Evolutionary conservation across 1,139 yeast genomes (phyloP), one percentile per base, ranked within the genome.

Genomic region (Suhomyces bolitotheri): DNA sequence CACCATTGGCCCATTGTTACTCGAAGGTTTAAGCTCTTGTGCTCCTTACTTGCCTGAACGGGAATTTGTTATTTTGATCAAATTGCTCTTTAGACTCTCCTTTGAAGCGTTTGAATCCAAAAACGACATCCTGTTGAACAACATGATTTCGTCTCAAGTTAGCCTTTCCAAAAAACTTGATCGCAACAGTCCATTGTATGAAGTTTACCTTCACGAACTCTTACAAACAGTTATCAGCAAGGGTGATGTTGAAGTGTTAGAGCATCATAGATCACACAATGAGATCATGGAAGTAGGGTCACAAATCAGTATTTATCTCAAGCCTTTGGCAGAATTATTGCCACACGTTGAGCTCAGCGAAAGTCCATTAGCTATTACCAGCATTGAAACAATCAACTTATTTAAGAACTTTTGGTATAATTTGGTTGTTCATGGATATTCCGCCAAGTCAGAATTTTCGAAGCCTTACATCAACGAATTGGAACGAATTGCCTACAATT

Each of bases 351-450:
- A 71, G 22, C 59, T 62, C 14, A 64, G 62, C 31, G 74, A 54
- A 38, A 47, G 44, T 39, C 70, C 70, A 3, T 57, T 69, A 38
- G 44, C 52, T 20, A 58, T 78, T 16, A 55, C 56, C 9, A 76
- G 78, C 37, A 64, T 73, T 26, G 68, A 63, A 11, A 71, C 77
- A 2, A 63, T 76, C 35, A 66, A 75, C 29, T 64, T 82, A 39
- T 88, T 90, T 65, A 78, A 95, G 53, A 86, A 92, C 57, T 80
- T 88, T 32, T 94, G 99, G 99, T 89, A 86, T 57, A 92, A 90
- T 53, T 72, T 92, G 76, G 94, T 84, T 4, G 87, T 90, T 27
- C 96, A 92, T 59, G 98, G 98, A 0, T 89, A 81, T 55, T 76
- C 82, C 16, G 68, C 71, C 34, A 73, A 73, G 33, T 81, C 95